Base-by-base conservation (phyloP, 495 filamentous ascomycete genomes). In the Penicillium mononematosum region DNA sequence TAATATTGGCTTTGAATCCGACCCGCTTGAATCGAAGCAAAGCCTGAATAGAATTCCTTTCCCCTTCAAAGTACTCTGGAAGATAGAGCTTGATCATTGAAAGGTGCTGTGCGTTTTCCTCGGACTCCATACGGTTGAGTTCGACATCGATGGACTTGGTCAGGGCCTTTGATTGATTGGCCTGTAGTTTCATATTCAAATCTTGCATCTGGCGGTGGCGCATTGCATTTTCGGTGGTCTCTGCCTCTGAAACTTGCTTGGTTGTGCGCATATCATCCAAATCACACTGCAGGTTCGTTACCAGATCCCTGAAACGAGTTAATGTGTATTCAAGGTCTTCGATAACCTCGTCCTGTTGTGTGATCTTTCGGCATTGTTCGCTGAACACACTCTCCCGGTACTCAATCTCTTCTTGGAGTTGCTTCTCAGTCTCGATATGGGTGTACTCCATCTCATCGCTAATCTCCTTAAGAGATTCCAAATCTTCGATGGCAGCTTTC, bases 131-230 rank as follows among this genome's bases (percentile, higher is more conserved):
- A 58, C 88, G 88, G 31, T 86, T 81, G 22, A 98, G 78, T 68
- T 98, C 95, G 7, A 96, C 77, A 62, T 97, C 92, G 54, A 98
- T 93, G 0, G 91, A 91, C 69, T 94, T 97, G 62, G 89, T 87
- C 69, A 96, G 92, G 3, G 92, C 85, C 74, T 96, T 97, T 12
- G 89, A 81, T 22, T 90, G 91, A 11, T 92, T 93, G 38, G 86
- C 81, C 63, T 96, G 92, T 34, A 98, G 83, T 64, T 94, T 92
- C 83, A 92, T 82, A 71, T 96, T 98, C 42, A 98, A 80, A 69
- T 98, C 92, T 82, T 95, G 86, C 90, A 98, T 96, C 20, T 91
- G 90, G 50, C 91, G 83, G 34, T 92, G 96, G 31, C 91, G 87
- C 55, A 81, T 87, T 39, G 83, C 88, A 20, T 97, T 81, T 59